Evolutionary conservation across 352 stramenopile genomes (phyloP), one percentile per base, ranked within the genome.

Genomic region (Thraustochytrium sp.): DNA sequence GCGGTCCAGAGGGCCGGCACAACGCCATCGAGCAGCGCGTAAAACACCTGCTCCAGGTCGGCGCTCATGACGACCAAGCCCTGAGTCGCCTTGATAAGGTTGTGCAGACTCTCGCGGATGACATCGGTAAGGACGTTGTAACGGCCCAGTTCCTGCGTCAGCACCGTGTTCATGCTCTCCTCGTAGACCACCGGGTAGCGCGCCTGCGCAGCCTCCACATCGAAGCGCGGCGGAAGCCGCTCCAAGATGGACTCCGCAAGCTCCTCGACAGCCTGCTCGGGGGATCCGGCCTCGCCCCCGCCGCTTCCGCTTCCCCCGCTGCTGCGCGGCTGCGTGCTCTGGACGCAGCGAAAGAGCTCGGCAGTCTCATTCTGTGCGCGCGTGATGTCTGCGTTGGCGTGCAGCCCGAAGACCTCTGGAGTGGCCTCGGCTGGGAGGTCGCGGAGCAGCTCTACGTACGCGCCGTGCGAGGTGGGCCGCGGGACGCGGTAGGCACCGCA

Each of bases 131-230:
- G 88, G 82, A 94, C 96, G 84, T 98, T 98, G 87, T 97, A 98
- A 5, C 94, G 92, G 44, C 96, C 93, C 40, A 97, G 93, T 82
- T 98, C 94, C 85, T 98, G 94, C 2, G 92, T 93, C 2, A 98
- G 84, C 31, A 98, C 94, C 1, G 94, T 98, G 88, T 98, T 97
- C 94, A 98, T 97, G 2, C 92, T 96, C 85, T 98, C 93, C 18
- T 91, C 85, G 87, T 98, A 97, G 68, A 88, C 85, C 5, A 97
- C 92, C 0, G 94, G 94, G 85, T 97, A 97, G 53, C 93, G 90
- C 26, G 96, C 88, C 16, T 87, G 89, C 0, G 92, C 94, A 51
- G 92, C 91, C 83, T 97, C 94, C 42, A 97, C 90, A 56, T 98
- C 94, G 85, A 96, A 98, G 0, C 68, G 13, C 87, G 94, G 86